These are phyloP conservation scores for Komagataea norvegica DNA, from an alignment of 1,139 yeast species.

Conservation along the genomic window DNA sequence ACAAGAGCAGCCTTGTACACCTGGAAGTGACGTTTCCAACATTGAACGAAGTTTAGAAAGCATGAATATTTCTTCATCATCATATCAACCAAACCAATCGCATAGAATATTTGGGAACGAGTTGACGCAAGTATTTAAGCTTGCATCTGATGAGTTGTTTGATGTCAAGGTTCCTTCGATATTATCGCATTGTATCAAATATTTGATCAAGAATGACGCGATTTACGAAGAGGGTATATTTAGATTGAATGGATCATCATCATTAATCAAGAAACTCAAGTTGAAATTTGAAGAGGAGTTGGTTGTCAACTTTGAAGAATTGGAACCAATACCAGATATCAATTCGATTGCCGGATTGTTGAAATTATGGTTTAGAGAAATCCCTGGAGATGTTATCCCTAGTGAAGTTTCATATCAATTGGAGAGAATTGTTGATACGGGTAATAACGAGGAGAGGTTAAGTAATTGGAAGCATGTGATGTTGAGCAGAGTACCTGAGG, in stretches of 20 bases:
- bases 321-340: constrained; percentile 42
- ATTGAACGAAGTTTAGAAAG: constrained; percentile 27
- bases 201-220: constrained; percentile 63
- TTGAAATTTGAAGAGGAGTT: constrained; percentile 58
- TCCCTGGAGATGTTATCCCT: constrained; percentile 56
- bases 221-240: constrained; percentile 86
- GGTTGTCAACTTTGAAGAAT: constrained; percentile 61
- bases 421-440: constrained; percentile 30
- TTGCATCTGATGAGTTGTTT: constrained; percentile 44
- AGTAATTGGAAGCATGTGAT: constrained; percentile 31
- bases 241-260: constrained; percentile 84
- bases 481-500: constrained; percentile 35
- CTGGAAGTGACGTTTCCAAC: constrained; percentile 20
- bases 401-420: constrained; percentile 38
- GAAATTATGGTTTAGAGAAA: constrained; percentile 67
- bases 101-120: constrained; percentile 61
- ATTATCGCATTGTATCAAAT: constrained; percentile 70
- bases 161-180: constrained; percentile 65
- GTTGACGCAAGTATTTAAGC: constrained; percentile 45
- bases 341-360: constrained; percentile 78
- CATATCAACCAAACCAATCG: constrained; percentile 5
- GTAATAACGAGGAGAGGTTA: constrained; percentile 30
- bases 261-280: constrained; percentile 67
- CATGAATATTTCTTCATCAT: constrained; percentile 26
- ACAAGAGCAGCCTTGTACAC: too few relatives aligned